Base-by-base conservation (phyloP, 345 rosid genomes). In the Punica granatum region DNA sequence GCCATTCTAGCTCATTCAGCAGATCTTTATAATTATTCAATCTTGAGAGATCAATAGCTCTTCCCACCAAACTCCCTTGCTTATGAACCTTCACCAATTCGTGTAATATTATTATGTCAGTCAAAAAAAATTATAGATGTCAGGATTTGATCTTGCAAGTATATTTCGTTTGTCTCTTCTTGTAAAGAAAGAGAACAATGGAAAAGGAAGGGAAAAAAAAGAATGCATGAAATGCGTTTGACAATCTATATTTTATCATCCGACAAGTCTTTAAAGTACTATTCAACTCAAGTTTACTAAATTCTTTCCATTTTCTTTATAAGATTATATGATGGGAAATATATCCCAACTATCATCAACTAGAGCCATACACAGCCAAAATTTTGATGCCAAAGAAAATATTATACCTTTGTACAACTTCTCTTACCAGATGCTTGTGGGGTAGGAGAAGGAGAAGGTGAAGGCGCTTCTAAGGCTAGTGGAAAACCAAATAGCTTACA, bases 41-140 rank as follows among this genome's bases (percentile, higher is more conserved):
- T 70, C 82, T 75, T 1, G 88, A 86, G 65, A 93, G 87, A 77
- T 90, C 98, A 73, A 93, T 83, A 60, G 96, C 96, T 74, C 97
- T 86, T 73, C 97, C 97, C 72, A 93, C 94, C 77, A 82, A 75
- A 73, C 88, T 93, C 69, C 97, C 98, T 80, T 93, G 96, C 88
- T 87, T 93, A 85, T 89, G 92, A 80, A 89, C 97, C 98, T 93
- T 83, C 76, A 59, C 39, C 66, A 16, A 70, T 48, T 58, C 51
- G 63, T 32, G 44, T 13, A 36, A 21, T 33, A 63, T 35, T 9
- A 8, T 63, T 61, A 28, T 58, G 37, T 56, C 33, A 64, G 35
- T 19, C 21, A 36, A 34, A 36, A 15, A 37, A 63, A 2, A 9
- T 31, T 8, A 21, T 42, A 39, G 28, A 46, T 18, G 4, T 46